These are phyloP conservation scores for Penicillium egyptiacum DNA, from an alignment of 495 filamentous ascomycete species.

Conservation along the genomic window DNA sequence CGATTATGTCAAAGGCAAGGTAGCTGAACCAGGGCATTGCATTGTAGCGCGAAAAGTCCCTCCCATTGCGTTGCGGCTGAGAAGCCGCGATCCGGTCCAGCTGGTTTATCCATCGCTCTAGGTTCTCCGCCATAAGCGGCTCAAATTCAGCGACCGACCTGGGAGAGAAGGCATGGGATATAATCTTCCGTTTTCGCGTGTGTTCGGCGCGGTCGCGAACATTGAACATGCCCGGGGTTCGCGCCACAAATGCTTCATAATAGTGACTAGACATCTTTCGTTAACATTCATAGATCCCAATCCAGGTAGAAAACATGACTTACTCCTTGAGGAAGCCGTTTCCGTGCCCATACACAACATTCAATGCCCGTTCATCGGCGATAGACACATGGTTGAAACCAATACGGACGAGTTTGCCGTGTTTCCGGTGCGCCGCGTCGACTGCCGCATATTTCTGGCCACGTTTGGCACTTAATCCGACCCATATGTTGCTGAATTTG, in stretches of 20 bases:
- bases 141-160: constrained; percentile 75
- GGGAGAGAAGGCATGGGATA: constrained; percentile 74
- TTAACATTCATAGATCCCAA: not conserved
- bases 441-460: constrained; percentile 29
- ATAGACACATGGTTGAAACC: constrained; percentile 40
- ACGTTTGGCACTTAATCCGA: constrained; percentile 23
- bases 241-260: constrained; percentile 81
- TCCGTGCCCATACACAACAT: constrained; percentile 46
- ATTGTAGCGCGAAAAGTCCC: constrained; percentile 56
- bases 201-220: constrained; percentile 73
- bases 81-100: constrained; percentile 56
- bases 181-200: constrained; percentile 75
- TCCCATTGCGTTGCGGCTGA: constrained; percentile 9
- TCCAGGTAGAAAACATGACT: not conserved
- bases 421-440: constrained; percentile 38
- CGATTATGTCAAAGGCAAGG: constrained; percentile 64
- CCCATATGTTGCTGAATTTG: constrained; percentile 31
- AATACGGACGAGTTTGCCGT: constrained; percentile 43
- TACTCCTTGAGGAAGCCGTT: constrained; percentile 67
- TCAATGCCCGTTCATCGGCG: constrained; percentile 29
- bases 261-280: constrained; percentile 50
- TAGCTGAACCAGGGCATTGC: constrained; percentile 84
- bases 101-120: constrained; percentile 63
- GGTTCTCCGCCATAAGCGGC: constrained; percentile 71
- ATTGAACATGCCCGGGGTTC: constrained; percentile 77